Evolutionary conservation across 805 yeast genomes (phyloP).

Genomic region (Barnettozyma salicaria): DNA sequence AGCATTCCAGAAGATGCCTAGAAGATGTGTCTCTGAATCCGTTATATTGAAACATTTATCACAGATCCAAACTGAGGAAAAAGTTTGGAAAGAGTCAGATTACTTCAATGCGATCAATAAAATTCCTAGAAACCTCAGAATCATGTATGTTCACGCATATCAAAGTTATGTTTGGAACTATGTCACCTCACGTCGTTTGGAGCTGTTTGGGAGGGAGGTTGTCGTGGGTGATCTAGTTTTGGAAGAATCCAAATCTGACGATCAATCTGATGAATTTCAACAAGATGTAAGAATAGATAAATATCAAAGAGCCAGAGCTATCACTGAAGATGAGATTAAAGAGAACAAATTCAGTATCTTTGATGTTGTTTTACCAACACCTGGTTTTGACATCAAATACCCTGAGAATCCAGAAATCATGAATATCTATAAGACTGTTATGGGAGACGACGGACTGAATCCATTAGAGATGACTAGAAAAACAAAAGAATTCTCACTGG

Average conservation of each 20-base stretch:
- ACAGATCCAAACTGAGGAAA: conserved; percentile 40
- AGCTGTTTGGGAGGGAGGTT: conserved; percentile 59
- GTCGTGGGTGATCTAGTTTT: conserved; percentile 80
- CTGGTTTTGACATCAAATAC: conserved; percentile 88
- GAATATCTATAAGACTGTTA: conserved; percentile 59
- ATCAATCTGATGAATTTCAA: conserved; percentile 47
- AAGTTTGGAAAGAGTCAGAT: conserved; percentile 39
- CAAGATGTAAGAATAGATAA: conserved; percentile 63
- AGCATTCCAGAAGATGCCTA: conserved; percentile 77
- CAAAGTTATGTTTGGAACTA: conserved; percentile 94
- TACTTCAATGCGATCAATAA: conserved; percentile 78
- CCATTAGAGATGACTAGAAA: conserved; percentile 81
- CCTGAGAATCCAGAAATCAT: conserved; percentile 62
- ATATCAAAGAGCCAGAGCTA: conserved; percentile 61
- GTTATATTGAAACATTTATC: conserved; percentile 59
- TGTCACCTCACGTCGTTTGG: conserved; percentile 72
- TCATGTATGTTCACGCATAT: conserved; percentile 96
- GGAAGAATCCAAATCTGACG: conserved; percentile 24
- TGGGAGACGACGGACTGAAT: conserved; percentile 78
- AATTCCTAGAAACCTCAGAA: conserved; percentile 84
- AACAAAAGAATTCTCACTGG: conserved; percentile 80
- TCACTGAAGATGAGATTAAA: conserved; percentile 69
- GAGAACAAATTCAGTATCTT: conserved; percentile 55
- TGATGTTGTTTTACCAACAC: conserved; percentile 92
- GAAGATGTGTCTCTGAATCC: conserved; percentile 79